A percentile compares a stretch with the other conserved stretches of the same genome.
Evolutionary conservation across 495 filamentous ascomycete species (phyloP).

Genomic region (Extremus antarcticus): DNA sequence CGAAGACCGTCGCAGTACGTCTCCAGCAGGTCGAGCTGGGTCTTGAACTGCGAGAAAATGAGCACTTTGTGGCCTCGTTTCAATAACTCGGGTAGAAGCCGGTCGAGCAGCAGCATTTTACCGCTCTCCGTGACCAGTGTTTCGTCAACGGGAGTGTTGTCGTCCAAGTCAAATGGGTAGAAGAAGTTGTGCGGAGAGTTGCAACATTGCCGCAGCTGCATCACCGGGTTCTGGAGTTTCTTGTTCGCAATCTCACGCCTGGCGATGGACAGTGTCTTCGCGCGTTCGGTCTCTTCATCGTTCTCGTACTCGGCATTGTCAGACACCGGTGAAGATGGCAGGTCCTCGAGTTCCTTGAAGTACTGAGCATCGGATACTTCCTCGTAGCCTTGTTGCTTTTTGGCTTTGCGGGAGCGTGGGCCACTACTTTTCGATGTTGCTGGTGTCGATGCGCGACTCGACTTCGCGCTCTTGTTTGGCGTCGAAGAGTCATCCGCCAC

Average conservation of each 20-base stretch:
- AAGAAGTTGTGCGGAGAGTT: conserved; percentile 95
- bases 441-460: conserved; percentile 61
- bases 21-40: conserved; percentile 80
- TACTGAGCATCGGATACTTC: conserved; percentile 67
- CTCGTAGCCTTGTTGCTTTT: conserved; percentile 53
- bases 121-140: conserved; percentile 74
- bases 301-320: conserved; percentile 28
- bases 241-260: conserved; percentile 79
- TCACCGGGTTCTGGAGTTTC: conserved; percentile 87
- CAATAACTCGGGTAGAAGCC: conserved; percentile 68
- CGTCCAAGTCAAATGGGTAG: conserved; percentile 57
- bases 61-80: conserved; percentile 73
- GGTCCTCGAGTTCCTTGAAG: conserved; percentile 47
- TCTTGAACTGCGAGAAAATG: conserved; percentile 95
- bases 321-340: neutral
- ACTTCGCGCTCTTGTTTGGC: conserved; percentile 61
- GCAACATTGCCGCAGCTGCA: conserved; percentile 87
- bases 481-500: conserved; percentile 28
- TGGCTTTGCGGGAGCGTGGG: conserved; percentile 38
- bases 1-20: conserved; percentile 67
- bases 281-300: conserved; percentile 52
- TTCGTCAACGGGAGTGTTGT: conserved; percentile 51
- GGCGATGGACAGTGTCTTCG: conserved; percentile 65
- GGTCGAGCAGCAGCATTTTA: conserved; percentile 90
- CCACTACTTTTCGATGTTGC: conserved; percentile 36